Evolutionary conservation across 2,329 filamentous ascomycete genomes (phyloP), one percentile per base, ranked within the genome.

Genomic region (Aspergillus novofumigatus): DNA sequence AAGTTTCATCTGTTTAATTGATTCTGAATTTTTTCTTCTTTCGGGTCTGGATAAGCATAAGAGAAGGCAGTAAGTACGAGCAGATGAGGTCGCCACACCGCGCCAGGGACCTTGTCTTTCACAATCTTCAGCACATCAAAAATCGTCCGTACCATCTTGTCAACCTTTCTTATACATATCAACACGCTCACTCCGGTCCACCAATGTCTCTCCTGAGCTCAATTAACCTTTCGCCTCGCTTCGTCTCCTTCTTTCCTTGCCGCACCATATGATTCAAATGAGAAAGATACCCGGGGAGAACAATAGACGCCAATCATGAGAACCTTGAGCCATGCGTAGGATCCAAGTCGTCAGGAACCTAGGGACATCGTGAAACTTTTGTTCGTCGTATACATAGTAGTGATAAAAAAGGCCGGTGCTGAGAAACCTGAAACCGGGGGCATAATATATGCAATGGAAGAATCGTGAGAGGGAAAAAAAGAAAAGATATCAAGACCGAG

Each of bases 291-390:
- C 66, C 65, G 62, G 63, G 68, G 67, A 71, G 68, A 72, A 70
- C 64, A 75, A 70, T 69, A 66, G 72, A 75, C 74, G 74, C 73
- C 74, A 71, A 71, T 74, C 72, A 67, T 75, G 69, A 75, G 69
- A 71, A 59, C 62, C 67, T 67, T 71, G 66, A 71, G 63, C 62
- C 64, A 62, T 71, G 65, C 62, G 61, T 64, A 65, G 67, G 62
- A 66, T 63, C 67, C 67, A 69, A 71, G 66, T 64, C 69, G 54
- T 69, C 59, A 63, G 59, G 66, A 64, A 68, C 65, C 66, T 66
- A 64, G 67, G 66, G 67, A 71, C 63, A 68, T 74, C 69, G 69
- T 76, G 69, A 73, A 72, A 67, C 67, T 69, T 73, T 74, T 72
- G 67, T 70, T 71, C 65, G 68, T 75, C 73, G 73, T 75, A 75